Percentiles rank a stretch among this genome's conserved stretches.
Conservation (phyloP, 1,284 basidiomycete genomes). For the Trametes pubescens region DNA sequence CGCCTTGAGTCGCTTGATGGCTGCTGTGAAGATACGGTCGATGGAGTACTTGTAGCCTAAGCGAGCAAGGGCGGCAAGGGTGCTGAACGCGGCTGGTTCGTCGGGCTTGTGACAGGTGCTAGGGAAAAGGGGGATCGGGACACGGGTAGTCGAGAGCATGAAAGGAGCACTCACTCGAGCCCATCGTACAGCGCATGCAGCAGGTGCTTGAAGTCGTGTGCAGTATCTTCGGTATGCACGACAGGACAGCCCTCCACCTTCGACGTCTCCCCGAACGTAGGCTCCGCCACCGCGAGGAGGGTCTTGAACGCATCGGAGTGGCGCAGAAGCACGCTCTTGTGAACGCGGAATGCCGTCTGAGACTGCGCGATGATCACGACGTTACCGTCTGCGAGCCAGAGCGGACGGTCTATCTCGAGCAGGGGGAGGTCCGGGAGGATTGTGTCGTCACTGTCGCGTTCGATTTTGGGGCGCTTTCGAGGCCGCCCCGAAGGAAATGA, state of each 20-base stretch:
- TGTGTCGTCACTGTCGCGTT: too few relatives aligned
- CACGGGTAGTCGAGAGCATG: too few relatives aligned
- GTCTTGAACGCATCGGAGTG: constrained; percentile 10
- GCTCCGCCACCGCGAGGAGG: constrained; percentile 17
- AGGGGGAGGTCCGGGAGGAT: too few relatives aligned
- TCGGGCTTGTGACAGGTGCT: background rate
- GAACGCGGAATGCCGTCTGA: constrained; percentile 1
- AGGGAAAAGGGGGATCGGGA: background rate
- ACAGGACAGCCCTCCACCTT: constrained; percentile 11
- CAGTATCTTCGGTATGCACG: constrained; percentile 14
- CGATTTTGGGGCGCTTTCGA: too few relatives aligned
- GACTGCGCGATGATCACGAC: background rate
- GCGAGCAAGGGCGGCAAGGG: constrained; percentile 9
- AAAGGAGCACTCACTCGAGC: background rate
- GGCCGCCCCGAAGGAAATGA: too few relatives aligned
- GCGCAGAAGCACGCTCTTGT: constrained; percentile 2
- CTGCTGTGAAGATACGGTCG: background rate
- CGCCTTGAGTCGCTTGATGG: background rate
- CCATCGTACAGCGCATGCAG: constrained; percentile 19
- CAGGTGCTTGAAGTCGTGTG: constrained; percentile 18
- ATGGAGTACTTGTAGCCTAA: constrained; percentile 12
- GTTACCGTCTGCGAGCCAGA: constrained; percentile 8
- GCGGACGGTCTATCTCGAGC: too few relatives aligned
- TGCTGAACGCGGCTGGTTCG: background rate
- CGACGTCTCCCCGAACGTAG: background rate